phyloP scores from a whole-genome alignment of 148 eudicot genomes.

The Oxyria digyna region DNA sequence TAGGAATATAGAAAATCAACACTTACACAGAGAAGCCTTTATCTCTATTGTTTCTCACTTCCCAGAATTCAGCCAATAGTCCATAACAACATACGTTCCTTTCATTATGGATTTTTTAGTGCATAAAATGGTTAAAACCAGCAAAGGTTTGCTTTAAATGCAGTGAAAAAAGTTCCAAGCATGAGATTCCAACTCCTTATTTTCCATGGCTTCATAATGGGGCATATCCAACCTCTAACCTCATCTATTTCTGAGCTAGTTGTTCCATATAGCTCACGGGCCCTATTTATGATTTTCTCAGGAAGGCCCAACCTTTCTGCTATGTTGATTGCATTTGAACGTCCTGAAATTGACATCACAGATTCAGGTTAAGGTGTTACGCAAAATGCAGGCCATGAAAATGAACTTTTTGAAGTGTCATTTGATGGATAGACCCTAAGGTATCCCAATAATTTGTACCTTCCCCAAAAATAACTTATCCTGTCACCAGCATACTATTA shows the following conservation, averaged over 20 bases:
- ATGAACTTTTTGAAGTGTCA: background rate
- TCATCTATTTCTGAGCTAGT: conserved; percentile 94
- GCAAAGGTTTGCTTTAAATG: background rate
- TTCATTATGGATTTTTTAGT: background rate
- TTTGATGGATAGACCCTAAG: background rate
- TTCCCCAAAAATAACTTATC: background rate
- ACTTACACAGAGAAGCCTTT: background rate
- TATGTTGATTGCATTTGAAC: conserved; percentile 96
- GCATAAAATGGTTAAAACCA: background rate
- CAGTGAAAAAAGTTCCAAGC: background rate
- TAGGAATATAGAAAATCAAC: background rate
- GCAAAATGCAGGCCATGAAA: background rate
- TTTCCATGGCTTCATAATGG: background rate
- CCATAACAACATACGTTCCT: background rate
- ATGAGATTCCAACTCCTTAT: background rate
- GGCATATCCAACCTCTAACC: conserved; percentile 25
- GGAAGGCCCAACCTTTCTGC: conserved; percentile 90
- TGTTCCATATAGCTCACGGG: conserved; percentile 73
- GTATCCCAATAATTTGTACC: background rate
- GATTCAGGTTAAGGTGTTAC: background rate
- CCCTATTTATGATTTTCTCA: conserved; percentile 32
- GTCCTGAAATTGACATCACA: conserved; percentile 38
- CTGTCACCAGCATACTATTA: background rate
- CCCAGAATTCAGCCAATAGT: background rate
- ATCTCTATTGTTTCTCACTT: background rate